These are phyloP conservation scores for Craspedostauros australis DNA, from an alignment of 108 stramenopile species.

Conservation along the genomic window DNA sequence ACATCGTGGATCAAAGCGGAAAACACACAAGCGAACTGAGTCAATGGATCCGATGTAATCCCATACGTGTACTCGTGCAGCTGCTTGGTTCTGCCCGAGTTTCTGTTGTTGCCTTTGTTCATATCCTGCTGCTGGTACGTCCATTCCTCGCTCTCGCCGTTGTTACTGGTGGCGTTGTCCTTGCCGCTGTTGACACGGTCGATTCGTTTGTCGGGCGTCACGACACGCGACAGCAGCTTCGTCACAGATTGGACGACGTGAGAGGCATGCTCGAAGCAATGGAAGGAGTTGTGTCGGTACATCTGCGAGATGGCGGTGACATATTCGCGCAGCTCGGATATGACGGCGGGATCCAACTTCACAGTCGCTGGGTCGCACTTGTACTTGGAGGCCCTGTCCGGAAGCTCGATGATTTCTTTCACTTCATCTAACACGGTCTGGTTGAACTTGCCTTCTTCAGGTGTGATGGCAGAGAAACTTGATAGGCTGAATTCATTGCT, in stretches of 20 bases:
- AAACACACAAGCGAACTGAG: too few relatives aligned
- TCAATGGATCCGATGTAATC: too few relatives aligned
- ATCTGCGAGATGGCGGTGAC: not conserved
- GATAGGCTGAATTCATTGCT: too few relatives aligned
- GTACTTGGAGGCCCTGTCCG: not conserved
- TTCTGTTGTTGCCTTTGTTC: not conserved
- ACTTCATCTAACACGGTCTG: constrained; percentile 7
- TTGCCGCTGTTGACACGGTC: too few relatives aligned
- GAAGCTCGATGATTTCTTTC: constrained; percentile 1
- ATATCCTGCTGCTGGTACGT: too few relatives aligned
- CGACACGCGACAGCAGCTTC: constrained; percentile 4
- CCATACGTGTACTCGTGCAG: too few relatives aligned
- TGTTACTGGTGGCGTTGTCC: too few relatives aligned
- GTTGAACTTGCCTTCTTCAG: too few relatives aligned
- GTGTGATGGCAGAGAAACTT: too few relatives aligned
- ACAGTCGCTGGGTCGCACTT: not conserved
- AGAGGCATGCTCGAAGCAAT: constrained; percentile 8
- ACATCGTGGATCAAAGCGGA: too few relatives aligned
- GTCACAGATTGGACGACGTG: constrained; percentile 3
- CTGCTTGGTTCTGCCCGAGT: not conserved
- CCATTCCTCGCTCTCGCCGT: not conserved
- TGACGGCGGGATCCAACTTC: not conserved
- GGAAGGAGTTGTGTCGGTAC: constrained; percentile 5
- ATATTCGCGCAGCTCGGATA: not conserved
- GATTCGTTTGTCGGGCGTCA: too few relatives aligned